These are phyloP conservation scores for Candida quercuum DNA, from an alignment of 805 yeast species.

Conservation along the genomic window DNA sequence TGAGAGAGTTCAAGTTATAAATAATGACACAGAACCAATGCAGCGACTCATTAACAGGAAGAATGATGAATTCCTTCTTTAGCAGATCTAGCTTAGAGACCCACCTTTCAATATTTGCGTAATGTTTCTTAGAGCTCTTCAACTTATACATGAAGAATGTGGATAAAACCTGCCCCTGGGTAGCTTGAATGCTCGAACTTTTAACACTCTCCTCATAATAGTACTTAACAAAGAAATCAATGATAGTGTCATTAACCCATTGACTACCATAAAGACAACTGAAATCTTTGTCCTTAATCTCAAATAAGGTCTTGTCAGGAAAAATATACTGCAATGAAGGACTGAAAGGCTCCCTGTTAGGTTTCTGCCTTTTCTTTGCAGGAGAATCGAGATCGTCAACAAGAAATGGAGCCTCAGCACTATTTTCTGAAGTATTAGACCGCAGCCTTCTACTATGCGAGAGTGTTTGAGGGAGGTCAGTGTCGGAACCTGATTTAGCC, in stretches of 20 bases:
- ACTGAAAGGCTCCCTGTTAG: constrained; percentile 18
- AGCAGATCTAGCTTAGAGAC: constrained; percentile 61
- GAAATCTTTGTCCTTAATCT: constrained; percentile 66
- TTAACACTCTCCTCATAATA: constrained; percentile 34
- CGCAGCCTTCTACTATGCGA: background rate
- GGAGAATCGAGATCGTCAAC: background rate
- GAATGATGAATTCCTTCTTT: constrained; percentile 52
- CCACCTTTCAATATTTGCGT: constrained; percentile 72
- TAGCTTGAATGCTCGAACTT: background rate
- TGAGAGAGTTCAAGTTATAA: constrained; percentile 39
- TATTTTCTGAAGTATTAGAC: too few species aligned
- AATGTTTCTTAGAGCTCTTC: constrained; percentile 39
- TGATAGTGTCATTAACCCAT: constrained; percentile 86
- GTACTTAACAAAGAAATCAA: constrained; percentile 76
- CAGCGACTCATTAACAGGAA: constrained; percentile 75
- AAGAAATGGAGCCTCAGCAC: background rate
- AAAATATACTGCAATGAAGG: constrained; percentile 48
- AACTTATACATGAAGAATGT: constrained; percentile 79
- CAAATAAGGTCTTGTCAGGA: constrained; percentile 46
- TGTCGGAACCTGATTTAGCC: background rate
- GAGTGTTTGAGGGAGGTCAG: background rate
- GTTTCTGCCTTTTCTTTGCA: too few species aligned
- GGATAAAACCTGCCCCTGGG: constrained; percentile 50
- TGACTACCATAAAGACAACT: constrained; percentile 72
- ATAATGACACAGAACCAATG: constrained; percentile 91